Evolutionary conservation across 73 alveolate genomes (phyloP).

Genomic region (Paramecium primaurelia): DNA sequence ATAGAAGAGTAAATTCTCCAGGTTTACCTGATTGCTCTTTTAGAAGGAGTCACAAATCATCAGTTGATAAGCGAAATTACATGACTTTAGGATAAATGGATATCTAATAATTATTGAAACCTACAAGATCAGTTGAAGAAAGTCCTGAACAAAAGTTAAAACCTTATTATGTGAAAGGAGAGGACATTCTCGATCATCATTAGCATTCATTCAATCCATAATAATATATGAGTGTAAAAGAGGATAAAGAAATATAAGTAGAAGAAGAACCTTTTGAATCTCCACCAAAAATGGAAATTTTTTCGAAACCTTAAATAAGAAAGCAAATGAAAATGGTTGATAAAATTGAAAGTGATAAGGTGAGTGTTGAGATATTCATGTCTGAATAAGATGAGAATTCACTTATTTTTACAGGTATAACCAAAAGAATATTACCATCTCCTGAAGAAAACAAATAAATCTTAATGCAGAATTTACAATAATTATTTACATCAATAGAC

Average conservation of each 20-base stretch:
- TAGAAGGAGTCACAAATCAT: not conserved
- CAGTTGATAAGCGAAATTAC: not conserved
- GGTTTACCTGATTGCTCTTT: slow-evolving; percentile 34
- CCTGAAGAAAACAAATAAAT: slow-evolving; percentile 13
- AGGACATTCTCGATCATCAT: not conserved
- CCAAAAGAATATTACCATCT: not conserved
- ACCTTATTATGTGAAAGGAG: not conserved
- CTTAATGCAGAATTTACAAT: not conserved
- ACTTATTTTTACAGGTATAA: not conserved
- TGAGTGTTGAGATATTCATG: slow-evolving; percentile 21
- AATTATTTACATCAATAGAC: not conserved
- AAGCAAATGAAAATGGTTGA: not conserved
- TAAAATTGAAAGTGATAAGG: not conserved
- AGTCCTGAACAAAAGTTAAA: not conserved
- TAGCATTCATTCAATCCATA: not conserved
- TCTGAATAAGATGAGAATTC: slow-evolving; percentile 31
- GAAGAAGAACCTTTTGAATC: not conserved
- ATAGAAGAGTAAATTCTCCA: slow-evolving; percentile 28
- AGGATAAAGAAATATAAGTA: not conserved
- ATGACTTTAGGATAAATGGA: not conserved
- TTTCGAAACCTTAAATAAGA: not conserved
- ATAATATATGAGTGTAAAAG: not conserved
- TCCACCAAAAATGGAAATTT: slow-evolving; percentile 1
- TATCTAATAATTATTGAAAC: not conserved
- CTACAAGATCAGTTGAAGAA: not conserved